Percentiles rank a stretch among this genome's conserved stretches.
phyloP scores from a whole-genome alignment of 306 rosid genomes.

The Prunus padus region DNA sequence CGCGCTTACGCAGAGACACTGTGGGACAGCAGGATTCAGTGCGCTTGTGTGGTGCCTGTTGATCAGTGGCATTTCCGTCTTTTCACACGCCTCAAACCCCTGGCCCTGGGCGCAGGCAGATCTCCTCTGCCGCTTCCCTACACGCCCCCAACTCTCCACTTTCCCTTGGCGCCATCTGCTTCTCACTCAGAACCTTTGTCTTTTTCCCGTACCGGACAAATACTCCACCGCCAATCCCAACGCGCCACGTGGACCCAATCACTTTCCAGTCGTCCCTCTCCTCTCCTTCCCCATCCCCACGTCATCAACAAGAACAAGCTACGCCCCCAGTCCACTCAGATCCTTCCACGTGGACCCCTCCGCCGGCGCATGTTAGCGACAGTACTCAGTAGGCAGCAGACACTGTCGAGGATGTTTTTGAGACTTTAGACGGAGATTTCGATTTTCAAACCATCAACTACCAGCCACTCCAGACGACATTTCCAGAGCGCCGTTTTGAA shows the following conservation, averaged over 20 bases:
- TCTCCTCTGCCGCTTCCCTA: not conserved
- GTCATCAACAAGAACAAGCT: not conserved
- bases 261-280: not conserved
- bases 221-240: not conserved
- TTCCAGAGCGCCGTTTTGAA: slow-evolving; percentile 31
- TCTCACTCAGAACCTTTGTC: not conserved
- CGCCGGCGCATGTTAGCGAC: not conserved
- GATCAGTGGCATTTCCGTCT: slow-evolving; percentile 19
- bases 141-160: not conserved
- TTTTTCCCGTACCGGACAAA: not conserved
- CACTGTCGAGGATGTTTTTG: not conserved
- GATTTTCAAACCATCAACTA: not conserved
- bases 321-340: not conserved
- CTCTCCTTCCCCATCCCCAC: not conserved
- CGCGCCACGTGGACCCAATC: not conserved
- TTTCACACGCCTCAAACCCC: not conserved
- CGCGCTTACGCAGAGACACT: not conserved
- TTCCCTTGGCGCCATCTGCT: not conserved
- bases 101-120: not conserved
- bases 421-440: slow-evolving; percentile 25
- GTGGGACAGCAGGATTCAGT: not conserved
- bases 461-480: slow-evolving; percentile 15
- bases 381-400: too few species aligned
- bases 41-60: slow-evolving; percentile 28
- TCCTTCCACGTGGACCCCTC: not conserved